Base-by-base conservation (phyloP, 345 rosid genomes). In the Syzygium aromaticum region DNA sequence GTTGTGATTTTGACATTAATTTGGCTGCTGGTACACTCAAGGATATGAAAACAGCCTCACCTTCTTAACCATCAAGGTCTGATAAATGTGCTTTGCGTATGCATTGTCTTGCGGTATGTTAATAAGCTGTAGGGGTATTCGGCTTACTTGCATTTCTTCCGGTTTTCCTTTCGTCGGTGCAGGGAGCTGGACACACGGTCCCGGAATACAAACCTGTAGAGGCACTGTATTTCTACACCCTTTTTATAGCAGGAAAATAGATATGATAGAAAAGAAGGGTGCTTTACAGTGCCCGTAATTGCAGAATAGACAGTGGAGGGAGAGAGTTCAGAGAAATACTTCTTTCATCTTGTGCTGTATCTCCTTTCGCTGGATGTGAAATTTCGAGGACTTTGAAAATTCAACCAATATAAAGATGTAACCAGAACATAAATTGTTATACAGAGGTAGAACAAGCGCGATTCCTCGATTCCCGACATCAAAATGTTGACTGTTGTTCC, bases 151-250 rank as follows among this genome's bases (percentile, higher is more conserved):
- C 85, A 4, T 67, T 67, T 67, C 78, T 33, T 67, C 46, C 5
- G 46, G 46, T 17, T 33, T 67, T 67, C 78, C 8, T 30, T 17
- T 54, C 57, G 28, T 89, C 77, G 61, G 86, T 89, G 78, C 89
- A 97, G 98, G 98, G 99, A 40, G 78, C 98, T 53, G 99, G 99
- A 22, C 99, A 97, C 87, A 93, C 96, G 0, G 98, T 96, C 30
- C 97, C 98, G 15, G 96, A 96, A 89, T 94, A 96, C 92, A 97
- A 96, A 88, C 97, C 98, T 6, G 88, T 46, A 38, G 98, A 97
- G 92, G 91, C 98, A 5, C 90, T 95, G 78, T 93, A 94, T 87
- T 96, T 97, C 87, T 97, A 96, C 90, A 92, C 95, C 84, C 93
- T 94, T 49, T 97, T 96, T 86, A 93, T 97, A 80, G 91, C 91